Percentiles rank a stretch among this genome's conserved stretches.
Conservation (phyloP, 441 rosid genomes). For the Gossypium davidsonii region DNA sequence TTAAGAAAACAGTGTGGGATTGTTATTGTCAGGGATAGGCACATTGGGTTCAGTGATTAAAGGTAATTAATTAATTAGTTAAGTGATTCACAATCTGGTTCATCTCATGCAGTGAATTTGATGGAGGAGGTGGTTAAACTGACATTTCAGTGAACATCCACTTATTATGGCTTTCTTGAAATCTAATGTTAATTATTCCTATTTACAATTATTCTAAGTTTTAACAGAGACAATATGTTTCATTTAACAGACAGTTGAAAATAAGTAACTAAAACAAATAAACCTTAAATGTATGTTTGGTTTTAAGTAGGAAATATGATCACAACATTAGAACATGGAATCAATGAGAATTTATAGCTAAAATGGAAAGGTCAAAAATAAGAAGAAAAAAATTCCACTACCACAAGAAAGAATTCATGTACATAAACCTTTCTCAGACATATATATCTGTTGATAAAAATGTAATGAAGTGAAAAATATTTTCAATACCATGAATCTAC, state of each 20-base stretch:
- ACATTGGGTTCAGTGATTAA: conserved; percentile 41
- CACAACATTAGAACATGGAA: not conserved
- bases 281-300: conserved; percentile 5
- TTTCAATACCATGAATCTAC: conserved; percentile 18
- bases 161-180: conserved; percentile 2
- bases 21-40: conserved; percentile 14
- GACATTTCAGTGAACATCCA: not conserved
- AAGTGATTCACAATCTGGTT: conserved; percentile 30
- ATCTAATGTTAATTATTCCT: not conserved
- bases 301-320: conserved; percentile 2
- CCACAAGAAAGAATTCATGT: conserved; percentile 12
- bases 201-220: not conserved
- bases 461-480: conserved; percentile 13
- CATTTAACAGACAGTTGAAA: conserved; percentile 1
- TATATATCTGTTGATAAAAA: conserved; percentile 13
- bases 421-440: conserved; percentile 21
- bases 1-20: not conserved
- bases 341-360: not conserved
- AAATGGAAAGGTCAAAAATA: not conserved
- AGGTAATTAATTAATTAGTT: conserved; percentile 30
- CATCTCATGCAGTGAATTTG: not conserved
- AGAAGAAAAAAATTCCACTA: not conserved
- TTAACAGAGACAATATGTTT: not conserved
- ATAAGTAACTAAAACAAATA: not conserved
- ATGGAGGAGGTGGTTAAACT: not conserved